phyloP scores from a whole-genome alignment of 306 rosid species.

The Potentilla sterilis region DNA sequence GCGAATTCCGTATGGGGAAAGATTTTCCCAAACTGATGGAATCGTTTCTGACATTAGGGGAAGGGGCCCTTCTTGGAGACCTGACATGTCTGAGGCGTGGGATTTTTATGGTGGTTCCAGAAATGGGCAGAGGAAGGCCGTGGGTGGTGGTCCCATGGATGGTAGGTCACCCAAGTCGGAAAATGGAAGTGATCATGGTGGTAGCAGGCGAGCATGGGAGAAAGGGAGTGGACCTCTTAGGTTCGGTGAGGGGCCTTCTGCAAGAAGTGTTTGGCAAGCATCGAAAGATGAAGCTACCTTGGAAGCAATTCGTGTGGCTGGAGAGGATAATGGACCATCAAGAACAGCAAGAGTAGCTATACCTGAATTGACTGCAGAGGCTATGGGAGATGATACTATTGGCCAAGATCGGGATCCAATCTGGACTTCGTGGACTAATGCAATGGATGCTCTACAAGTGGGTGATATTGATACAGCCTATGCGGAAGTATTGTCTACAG shows the following conservation, averaged over 20 bases:
- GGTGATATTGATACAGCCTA: conserved; percentile 83
- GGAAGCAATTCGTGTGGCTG: conserved; percentile 94
- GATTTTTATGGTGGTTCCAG: conserved; percentile 72
- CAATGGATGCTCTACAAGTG: conserved; percentile 86
- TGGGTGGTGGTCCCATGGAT: conserved; percentile 64
- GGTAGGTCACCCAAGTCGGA: conserved; percentile 80
- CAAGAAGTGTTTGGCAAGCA: conserved; percentile 99
- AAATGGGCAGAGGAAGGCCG: conserved; percentile 76
- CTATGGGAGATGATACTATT: conserved; percentile 61
- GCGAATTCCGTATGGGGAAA: conserved; percentile 61
- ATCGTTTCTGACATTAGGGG: conserved; percentile 67
- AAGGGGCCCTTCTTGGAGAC: conserved; percentile 80
- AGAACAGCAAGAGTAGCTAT: conserved; percentile 69
- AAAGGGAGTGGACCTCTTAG: conserved; percentile 74
- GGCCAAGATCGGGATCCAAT: conserved; percentile 81
- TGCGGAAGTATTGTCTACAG: conserved; percentile 75
- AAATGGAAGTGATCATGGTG: conserved; percentile 71
- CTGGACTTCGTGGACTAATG: conserved; percentile 89
- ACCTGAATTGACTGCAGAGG: conserved; percentile 87
- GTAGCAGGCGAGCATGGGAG: conserved; percentile 89
- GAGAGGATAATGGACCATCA: conserved; percentile 84
- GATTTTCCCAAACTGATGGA: conserved; percentile 78
- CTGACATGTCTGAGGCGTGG: conserved; percentile 73
- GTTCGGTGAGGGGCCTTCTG: conserved; percentile 97
- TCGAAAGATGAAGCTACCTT: conserved; percentile 97